Percentiles rank a stretch among this genome's conserved stretches.
Evolutionary conservation across 192 early-diverging fungal genomes (phyloP).

Genomic region (Obelidium mucronatum): DNA sequence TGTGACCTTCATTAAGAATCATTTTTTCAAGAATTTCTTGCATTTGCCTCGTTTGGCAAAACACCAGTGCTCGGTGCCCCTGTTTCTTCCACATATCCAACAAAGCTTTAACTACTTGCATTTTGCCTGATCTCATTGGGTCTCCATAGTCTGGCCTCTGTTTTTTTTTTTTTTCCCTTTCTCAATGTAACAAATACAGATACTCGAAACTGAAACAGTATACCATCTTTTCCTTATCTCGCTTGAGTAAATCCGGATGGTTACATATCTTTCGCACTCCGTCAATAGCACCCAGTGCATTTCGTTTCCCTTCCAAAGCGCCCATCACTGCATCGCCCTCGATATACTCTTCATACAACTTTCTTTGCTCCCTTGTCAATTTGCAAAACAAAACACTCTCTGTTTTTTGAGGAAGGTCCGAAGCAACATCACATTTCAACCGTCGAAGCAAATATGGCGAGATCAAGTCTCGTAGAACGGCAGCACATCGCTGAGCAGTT

Average conservation of each 20-base stretch:
- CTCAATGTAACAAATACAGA: slow-evolving; percentile 24
- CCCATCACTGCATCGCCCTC: slow-evolving; percentile 74
- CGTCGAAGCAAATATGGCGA: slow-evolving; percentile 91
- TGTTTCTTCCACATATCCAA: slow-evolving; percentile 86
- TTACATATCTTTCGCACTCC: slow-evolving; percentile 96
- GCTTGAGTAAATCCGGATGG: slow-evolving; percentile 82
- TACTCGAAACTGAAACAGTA: not conserved
- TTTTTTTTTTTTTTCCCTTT: too few relatives aligned
- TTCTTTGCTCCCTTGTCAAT: slow-evolving; percentile 75
- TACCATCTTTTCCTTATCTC: slow-evolving; percentile 15
- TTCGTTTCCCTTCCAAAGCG: slow-evolving; percentile 80
- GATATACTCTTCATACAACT: slow-evolving; percentile 76
- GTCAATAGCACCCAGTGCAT: slow-evolving; percentile 91
- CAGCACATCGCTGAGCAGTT: slow-evolving; percentile 92
- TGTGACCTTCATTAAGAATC: slow-evolving; percentile 59
- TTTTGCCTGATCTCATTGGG: slow-evolving; percentile 79
- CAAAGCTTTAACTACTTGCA: slow-evolving; percentile 86
- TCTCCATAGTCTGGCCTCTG: slow-evolving; percentile 73
- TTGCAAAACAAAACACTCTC: slow-evolving; percentile 95
- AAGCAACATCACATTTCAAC: slow-evolving; percentile 91
- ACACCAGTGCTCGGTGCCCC: slow-evolving; percentile 87
- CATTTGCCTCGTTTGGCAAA: slow-evolving; percentile 95
- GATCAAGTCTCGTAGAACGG: slow-evolving; percentile 89
- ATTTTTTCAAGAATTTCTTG: slow-evolving; percentile 91
- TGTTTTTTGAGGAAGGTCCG: slow-evolving; percentile 86